A percentile compares a stretch with the other conserved stretches of the same genome.
Conservation (phyloP, 2,329 filamentous ascomycete species). For the Cordyceps javanica region DNA sequence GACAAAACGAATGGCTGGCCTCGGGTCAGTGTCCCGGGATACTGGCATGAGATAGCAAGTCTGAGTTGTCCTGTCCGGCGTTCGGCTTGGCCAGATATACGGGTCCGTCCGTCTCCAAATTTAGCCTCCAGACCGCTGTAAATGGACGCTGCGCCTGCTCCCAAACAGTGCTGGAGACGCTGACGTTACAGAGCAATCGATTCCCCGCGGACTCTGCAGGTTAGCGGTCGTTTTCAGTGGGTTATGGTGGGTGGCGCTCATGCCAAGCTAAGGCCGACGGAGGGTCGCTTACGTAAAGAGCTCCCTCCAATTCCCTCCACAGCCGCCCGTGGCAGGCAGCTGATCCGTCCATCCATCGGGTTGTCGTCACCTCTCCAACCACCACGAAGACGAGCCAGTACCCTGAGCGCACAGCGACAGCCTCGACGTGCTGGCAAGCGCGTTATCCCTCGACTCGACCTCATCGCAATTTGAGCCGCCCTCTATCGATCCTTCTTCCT, state of each 20-base stretch:
- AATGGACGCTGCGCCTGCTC: background rate
- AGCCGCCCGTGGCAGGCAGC: background rate
- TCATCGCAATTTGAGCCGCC: too few species aligned
- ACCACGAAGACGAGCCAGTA: background rate
- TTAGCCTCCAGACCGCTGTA: background rate
- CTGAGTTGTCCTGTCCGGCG: conserved; percentile 3
- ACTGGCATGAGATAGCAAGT: background rate
- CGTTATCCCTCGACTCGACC: too few species aligned
- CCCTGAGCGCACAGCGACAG: background rate
- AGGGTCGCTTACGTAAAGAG: conserved; percentile 1
- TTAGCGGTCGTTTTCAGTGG: background rate
- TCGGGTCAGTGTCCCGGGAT: conserved; percentile 6
- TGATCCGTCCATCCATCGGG: conserved; percentile 8
- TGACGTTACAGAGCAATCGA: background rate
- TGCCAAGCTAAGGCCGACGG: background rate
- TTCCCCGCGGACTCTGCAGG: background rate
- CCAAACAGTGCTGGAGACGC: background rate
- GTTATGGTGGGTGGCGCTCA: background rate
- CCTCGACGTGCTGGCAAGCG: background rate
- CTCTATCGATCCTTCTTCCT: background rate
- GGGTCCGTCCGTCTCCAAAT: background rate
- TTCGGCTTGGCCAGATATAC: background rate
- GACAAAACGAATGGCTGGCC: background rate
- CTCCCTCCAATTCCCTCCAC: too few species aligned
- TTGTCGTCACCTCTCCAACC: conserved; percentile 7